Evolutionary conservation across 305 asterid species (phyloP), one percentile per base, ranked within the genome.

Genomic region (Nicotiana rustica): DNA sequence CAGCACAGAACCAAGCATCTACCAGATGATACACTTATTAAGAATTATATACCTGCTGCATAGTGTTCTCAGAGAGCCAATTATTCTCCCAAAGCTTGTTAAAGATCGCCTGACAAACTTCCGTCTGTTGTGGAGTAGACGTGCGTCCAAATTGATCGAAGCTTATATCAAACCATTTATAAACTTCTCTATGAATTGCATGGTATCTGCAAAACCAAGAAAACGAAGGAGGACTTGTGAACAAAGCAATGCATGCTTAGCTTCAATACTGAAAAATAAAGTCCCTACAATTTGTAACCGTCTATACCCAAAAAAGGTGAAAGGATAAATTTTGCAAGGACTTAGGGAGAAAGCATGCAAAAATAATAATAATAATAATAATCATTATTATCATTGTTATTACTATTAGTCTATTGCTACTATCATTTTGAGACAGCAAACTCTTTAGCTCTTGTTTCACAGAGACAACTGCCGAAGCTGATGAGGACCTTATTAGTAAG

Each of bases 141-240:
- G 99, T 96, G 59, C 99, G 97, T 19, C 99, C 98, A 88, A 96
- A 96, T 85, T 94, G 93, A 85, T 96, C 98, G 29, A 96, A 96
- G 83, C 93, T 91, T 86, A 96, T 96, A 85, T 86, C 78, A 82
- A 96, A 96, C 99, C 99, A 96, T 18, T 94, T 69, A 59, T 96
- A 96, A 10, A 96, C 97, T 36, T 88, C 94, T 85, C 85, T 93
- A 86, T 93, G 99, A 81, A 96, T 92, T 2, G 92, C 95, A 85
- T 94, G 93, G 79, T 93, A 96, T 87, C 99, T 95, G 78, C 78
- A 70, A 70, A 41, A 70, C 78, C 59, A 41, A 70, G 77, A 70
- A 41, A 70, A 70, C 12, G 60, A 70, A 41, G 59, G 29, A 41
- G 35, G 59, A 70, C 44, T 70, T 70, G 78, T 38, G 78, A 69